Conservation (phyloP, 106 monocot genomes). For the Hemerocallis citrina region DNA sequence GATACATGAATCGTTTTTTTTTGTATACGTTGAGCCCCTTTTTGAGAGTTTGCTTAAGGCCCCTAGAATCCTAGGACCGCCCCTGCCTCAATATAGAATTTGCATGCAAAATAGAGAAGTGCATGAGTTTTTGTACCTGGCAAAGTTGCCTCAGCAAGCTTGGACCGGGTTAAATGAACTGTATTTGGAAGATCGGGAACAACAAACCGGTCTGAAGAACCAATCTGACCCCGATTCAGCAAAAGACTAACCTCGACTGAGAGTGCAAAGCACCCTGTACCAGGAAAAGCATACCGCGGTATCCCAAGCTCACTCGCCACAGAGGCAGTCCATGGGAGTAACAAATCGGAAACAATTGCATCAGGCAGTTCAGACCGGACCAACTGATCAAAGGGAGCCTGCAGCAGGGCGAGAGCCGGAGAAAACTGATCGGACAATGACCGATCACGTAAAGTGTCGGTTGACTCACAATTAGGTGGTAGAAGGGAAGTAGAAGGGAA, state of each 20-base stretch:
- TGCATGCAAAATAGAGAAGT: too few species aligned
- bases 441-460: slow-evolving; percentile 14
- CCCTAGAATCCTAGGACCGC: too few species aligned
- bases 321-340: slow-evolving; percentile 26
- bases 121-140: slow-evolving; percentile 1
- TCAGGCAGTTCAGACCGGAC: slow-evolving; percentile 10
- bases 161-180: slow-evolving; percentile 12
- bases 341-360: slow-evolving; percentile 23
- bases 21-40: too few species aligned
- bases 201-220: slow-evolving; percentile 10
- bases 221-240: slow-evolving; percentile 10
- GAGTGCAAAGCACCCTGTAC: slow-evolving; percentile 29
- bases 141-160: slow-evolving; percentile 18
- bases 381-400: slow-evolving; percentile 14
- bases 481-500: slow-evolving; percentile 20
- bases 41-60: too few species aligned
- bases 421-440: slow-evolving; percentile 14
- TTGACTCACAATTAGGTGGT: slow-evolving; percentile 11
- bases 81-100: too few species aligned
- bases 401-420: slow-evolving; percentile 18
- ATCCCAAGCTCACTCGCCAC: slow-evolving; percentile 17
- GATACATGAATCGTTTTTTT: too few species aligned
- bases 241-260: slow-evolving; percentile 22
- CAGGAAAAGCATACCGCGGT: slow-evolving; percentile 30
- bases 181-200: slow-evolving; percentile 23